Conservation (phyloP, 208 protist genomes). For the Tritrichomonas musculus region DNA sequence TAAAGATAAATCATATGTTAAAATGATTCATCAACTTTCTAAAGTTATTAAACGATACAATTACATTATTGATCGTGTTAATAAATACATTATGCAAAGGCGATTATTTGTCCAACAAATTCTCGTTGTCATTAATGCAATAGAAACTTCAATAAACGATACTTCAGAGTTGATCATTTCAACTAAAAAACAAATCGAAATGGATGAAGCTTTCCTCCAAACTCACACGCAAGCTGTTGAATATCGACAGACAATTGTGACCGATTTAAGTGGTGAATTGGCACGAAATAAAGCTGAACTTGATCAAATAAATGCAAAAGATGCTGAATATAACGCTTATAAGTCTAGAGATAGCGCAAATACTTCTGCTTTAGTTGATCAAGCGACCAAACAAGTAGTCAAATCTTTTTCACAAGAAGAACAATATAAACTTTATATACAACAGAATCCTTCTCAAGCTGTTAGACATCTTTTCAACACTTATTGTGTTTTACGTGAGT, state of each 20-base stretch:
- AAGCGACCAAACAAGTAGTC: not conserved
- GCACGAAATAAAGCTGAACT: not conserved
- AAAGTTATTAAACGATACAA: not conserved
- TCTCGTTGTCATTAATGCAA: not conserved
- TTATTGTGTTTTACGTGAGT: not conserved
- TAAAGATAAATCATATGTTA: not conserved
- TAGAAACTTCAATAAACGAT: not conserved
- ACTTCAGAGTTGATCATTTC: not conserved
- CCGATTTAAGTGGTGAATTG: not conserved
- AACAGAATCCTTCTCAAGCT: not conserved
- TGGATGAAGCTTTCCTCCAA: not conserved
- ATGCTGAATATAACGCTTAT: not conserved
- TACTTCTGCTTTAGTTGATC: not conserved
- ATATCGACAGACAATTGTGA: not conserved
- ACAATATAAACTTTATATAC: conserved; percentile 19
- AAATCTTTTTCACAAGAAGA: not conserved
- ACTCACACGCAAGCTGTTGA: not conserved
- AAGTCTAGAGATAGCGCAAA: not conserved
- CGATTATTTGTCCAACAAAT: not conserved
- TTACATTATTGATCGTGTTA: not conserved
- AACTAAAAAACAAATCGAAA: not conserved
- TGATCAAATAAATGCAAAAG: not conserved
- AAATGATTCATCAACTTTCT: not conserved
- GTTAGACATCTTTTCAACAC: not conserved
- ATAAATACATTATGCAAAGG: not conserved